Evolutionary conservation across 805 yeast genomes (phyloP), one percentile per base, ranked within the genome.

Genomic region (Scheffersomyces ergatensis): DNA sequence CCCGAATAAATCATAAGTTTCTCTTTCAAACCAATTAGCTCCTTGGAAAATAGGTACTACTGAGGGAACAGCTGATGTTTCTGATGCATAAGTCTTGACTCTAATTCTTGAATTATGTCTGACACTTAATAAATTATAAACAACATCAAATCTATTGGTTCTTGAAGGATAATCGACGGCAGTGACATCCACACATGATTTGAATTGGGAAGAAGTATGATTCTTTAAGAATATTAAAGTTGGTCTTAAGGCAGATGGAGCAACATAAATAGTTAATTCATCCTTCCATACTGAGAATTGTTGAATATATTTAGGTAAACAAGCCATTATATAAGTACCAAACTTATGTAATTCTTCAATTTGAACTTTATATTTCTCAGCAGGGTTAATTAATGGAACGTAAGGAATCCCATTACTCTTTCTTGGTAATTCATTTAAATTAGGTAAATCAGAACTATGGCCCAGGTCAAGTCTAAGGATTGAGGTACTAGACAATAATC

Each of bases 201-300:
- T 88, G 70, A 78, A 88, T 66, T 88, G 95, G 13, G 89, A 74
- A 2, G 95, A 74, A 17, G 92, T 82, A 64, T 88, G 95, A 62
- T 85, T 78, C 53, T 78, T 79, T 63, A 88, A 71, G 57, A 85
- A 88, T 17, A 77, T 64, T 60, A 82, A 65, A 43, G 80, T 80
- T n/a, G 89, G 93, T 49, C 80, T 71, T 40, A 88, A 62, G 5
- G 89, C 90, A 18, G 77, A 65, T 34, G 96, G 96, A 2, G 89
- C 85, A 44, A 84, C 78, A 61, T 80, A 82, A 38, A 88, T 63
- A 33, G 83, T 77, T 60, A 88, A 77, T 66, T 88, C 96, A 59
- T 88, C 95, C 65, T 88, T 88, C 96, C 95, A 88, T 36, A 88
- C 96, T 5, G 87, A 73, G 54, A 86, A 88, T 61, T 84, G 84